Conservation (phyloP, 1,284 basidiomycete genomes). For the Peniophora sp. region DNA sequence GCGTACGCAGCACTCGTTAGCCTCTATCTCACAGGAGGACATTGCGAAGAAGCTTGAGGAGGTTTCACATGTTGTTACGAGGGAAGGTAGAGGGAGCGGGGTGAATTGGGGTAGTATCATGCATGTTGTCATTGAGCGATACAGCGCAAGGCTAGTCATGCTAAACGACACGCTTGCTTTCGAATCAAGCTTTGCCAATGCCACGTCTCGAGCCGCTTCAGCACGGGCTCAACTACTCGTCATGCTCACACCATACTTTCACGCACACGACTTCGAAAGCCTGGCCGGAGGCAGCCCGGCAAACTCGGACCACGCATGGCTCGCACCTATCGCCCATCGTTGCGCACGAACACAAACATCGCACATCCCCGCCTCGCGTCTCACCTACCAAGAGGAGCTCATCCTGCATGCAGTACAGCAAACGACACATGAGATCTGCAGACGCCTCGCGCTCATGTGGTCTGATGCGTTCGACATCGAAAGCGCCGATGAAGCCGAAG, state of each 20-base stretch:
- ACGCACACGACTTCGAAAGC: slow-evolving; percentile 3
- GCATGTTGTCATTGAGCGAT: slow-evolving; percentile 33
- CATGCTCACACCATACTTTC: slow-evolving; percentile 30
- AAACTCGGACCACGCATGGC: slow-evolving; percentile 20
- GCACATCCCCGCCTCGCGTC: slow-evolving; percentile 12
- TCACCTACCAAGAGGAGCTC: slow-evolving; percentile 27
- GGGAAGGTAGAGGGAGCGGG: slow-evolving; percentile 18
- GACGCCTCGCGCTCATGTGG: slow-evolving; percentile 36
- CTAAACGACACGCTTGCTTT: slow-evolving; percentile 27
- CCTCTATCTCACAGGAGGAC: slow-evolving; percentile 15
- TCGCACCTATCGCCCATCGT: slow-evolving; percentile 19
- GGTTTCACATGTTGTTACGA: slow-evolving; percentile 13
- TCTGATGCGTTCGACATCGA: slow-evolving; percentile 22
- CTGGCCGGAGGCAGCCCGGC: too few relatives aligned
- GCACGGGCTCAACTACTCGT: slow-evolving; percentile 22
- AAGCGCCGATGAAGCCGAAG: slow-evolving; percentile 2
- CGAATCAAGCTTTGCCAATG: slow-evolving; percentile 15
- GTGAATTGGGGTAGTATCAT: slow-evolving; percentile 37
- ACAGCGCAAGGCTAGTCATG: slow-evolving; percentile 31
- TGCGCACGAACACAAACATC: slow-evolving; percentile 29
- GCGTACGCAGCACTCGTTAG: slow-evolving; percentile 26
- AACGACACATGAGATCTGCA: slow-evolving; percentile 35
- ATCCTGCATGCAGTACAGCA: slow-evolving; percentile 25
- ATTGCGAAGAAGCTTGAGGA: background rate
- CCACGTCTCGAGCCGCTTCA: slow-evolving; percentile 7